Conservation (phyloP, 1,284 basidiomycete species). For the Pyrrhoderma noxium region DNA sequence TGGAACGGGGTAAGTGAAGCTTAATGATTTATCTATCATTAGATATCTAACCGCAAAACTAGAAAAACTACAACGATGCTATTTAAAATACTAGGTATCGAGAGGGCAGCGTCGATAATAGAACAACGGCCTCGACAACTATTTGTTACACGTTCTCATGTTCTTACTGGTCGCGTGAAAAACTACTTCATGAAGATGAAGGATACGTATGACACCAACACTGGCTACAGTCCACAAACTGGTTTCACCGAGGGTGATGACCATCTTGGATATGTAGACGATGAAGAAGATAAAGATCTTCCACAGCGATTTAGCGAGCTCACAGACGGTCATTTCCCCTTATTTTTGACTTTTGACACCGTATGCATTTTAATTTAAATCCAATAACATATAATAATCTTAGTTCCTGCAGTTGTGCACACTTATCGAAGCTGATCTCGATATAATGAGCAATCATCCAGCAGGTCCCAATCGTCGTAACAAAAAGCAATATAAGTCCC, state of each 20-base stretch:
- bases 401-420: slow-evolving; percentile 15
- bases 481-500: no score
- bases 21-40: not conserved
- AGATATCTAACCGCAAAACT: not conserved
- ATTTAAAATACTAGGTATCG: slow-evolving; percentile 65
- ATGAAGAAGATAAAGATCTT: slow-evolving; percentile 37
- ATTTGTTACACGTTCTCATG: slow-evolving; percentile 64
- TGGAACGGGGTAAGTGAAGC: slow-evolving; percentile 53
- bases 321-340: slow-evolving; percentile 55
- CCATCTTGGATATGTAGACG: slow-evolving; percentile 18
- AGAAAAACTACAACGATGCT: slow-evolving; percentile 74
- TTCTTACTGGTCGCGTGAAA: slow-evolving; percentile 58
- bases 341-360: slow-evolving; percentile 61
- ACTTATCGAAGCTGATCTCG: slow-evolving; percentile 22
- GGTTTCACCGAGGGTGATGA: no score
- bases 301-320: slow-evolving; percentile 53
- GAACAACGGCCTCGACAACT: slow-evolving; percentile 47
- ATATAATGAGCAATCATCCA: slow-evolving; percentile 16
- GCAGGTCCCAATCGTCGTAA: slow-evolving; percentile 18
- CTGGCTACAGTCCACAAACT: no score
- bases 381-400: no score
- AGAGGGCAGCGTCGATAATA: slow-evolving; percentile 35
- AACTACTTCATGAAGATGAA: slow-evolving; percentile 54
- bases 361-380: slow-evolving; percentile 28
- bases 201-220: no score